phyloP scores from a whole-genome alignment of 2,329 filamentous ascomycete genomes.

The Venturia aucupariae region DNA sequence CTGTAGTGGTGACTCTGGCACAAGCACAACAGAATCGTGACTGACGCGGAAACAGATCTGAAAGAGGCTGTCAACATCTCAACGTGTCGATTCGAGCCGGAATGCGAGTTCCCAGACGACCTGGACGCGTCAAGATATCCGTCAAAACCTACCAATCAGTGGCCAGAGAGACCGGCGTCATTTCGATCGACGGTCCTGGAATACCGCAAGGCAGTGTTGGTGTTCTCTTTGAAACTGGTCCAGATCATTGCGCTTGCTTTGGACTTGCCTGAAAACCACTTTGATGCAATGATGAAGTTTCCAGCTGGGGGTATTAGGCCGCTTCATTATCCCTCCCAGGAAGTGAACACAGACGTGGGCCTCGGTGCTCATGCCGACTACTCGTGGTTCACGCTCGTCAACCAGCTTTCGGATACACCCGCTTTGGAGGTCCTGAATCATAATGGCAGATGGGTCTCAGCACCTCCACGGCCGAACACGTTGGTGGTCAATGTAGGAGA shows the following conservation, averaged over 20 bases:
- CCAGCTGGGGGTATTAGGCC: conserved; percentile 35
- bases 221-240: conserved; percentile 23
- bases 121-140: conserved; percentile 18
- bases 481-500: conserved; percentile 36
- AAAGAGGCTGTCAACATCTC: conserved; percentile 20
- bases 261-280: conserved; percentile 29
- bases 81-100: conserved; percentile 19
- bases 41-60: neutral
- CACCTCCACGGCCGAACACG: conserved; percentile 25
- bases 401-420: conserved; percentile 17
- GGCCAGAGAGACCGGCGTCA: conserved; percentile 24
- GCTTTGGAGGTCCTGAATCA: conserved; percentile 32
- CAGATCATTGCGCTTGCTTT: conserved; percentile 32
- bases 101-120: conserved; percentile 25
- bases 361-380: conserved; percentile 36
- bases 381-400: conserved; percentile 35
- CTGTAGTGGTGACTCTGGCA: neutral
- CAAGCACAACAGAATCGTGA: conserved; percentile 8
- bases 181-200: conserved; percentile 24
- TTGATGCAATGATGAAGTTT: conserved; percentile 30
- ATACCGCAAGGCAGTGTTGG: conserved; percentile 22
- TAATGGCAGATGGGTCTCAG: conserved; percentile 34
- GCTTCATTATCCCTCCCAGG: conserved; percentile 33
- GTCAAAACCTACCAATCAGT: conserved; percentile 22
- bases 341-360: conserved; percentile 24